Evolutionary conservation across 108 stramenopile genomes (phyloP).

Genomic region (Cyclotella sp.): DNA sequence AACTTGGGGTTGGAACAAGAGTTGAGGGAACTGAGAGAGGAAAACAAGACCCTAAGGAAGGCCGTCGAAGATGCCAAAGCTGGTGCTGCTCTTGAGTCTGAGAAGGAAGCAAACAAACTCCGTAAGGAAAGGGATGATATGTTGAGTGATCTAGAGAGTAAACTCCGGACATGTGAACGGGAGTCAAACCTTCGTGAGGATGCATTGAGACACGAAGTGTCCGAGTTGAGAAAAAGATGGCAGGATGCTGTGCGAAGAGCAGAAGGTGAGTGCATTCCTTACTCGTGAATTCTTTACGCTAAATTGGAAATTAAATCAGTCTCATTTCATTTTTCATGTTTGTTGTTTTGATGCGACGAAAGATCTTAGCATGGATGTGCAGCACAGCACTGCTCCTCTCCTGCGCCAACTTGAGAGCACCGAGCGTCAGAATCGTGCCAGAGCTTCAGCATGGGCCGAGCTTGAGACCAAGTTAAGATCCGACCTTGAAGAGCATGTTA

Average conservation of each 20-base stretch:
- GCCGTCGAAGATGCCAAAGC: slow-evolving; percentile 59
- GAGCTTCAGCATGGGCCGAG: slow-evolving; percentile 75
- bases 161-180: slow-evolving; percentile 72
- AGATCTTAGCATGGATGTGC: slow-evolving; percentile 83
- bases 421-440: slow-evolving; percentile 75
- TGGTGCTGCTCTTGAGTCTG: slow-evolving; percentile 61
- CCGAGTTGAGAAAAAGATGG: slow-evolving; percentile 84
- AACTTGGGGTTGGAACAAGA: slow-evolving; percentile 73
- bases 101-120: slow-evolving; percentile 64
- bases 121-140: slow-evolving; percentile 72
- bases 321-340: not conserved
- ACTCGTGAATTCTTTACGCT: not conserved
- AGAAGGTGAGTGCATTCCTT: slow-evolving; percentile 55
- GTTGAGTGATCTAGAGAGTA: slow-evolving; percentile 72
- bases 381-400: slow-evolving; percentile 82
- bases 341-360: slow-evolving; percentile 13
- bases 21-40: slow-evolving; percentile 67
- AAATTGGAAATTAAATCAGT: not conserved
- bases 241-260: slow-evolving; percentile 87
- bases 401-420: slow-evolving; percentile 81
- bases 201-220: slow-evolving; percentile 82
- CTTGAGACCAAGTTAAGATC: slow-evolving; percentile 75
- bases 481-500: slow-evolving; percentile 75
- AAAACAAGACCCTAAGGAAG: slow-evolving; percentile 60
- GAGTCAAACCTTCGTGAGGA: slow-evolving; percentile 84